These are phyloP conservation scores for Sisymbrium irio DNA, from an alignment of 345 rosid genomes.

Conservation along the genomic window DNA sequence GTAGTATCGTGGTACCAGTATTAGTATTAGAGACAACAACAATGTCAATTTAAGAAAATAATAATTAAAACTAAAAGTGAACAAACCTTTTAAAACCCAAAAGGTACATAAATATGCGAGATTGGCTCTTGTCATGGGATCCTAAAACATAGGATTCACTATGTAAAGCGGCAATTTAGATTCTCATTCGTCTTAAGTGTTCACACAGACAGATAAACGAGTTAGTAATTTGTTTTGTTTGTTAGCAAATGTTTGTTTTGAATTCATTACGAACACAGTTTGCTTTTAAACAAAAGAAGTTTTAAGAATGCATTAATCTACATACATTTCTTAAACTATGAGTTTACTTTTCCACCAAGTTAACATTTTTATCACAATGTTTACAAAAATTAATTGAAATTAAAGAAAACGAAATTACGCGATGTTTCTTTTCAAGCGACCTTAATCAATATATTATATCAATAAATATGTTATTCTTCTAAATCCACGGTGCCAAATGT, in stretches of 20 bases:
- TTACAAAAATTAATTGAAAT: background rate
- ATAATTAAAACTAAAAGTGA: background rate
- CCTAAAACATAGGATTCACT: constrained; percentile 37
- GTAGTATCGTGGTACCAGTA: constrained; percentile 15
- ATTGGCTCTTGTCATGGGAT: constrained; percentile 28
- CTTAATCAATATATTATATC: background rate
- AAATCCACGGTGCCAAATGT: background rate
- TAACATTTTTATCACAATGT: background rate
- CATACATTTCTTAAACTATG: background rate
- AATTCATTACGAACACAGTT: background rate
- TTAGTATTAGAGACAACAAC: background rate
- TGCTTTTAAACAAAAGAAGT: background rate
- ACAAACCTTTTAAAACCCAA: background rate
- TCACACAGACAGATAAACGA: background rate
- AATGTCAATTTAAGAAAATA: background rate
- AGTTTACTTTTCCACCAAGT: background rate
- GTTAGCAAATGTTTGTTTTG: background rate
- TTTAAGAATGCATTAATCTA: too few relatives aligned
- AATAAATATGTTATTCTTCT: background rate
- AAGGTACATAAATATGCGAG: constrained; percentile 17
- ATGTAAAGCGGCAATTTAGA: constrained; percentile 6
- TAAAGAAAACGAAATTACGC: background rate
- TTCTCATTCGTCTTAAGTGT: background rate
- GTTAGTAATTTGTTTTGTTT: background rate
- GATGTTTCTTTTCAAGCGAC: background rate